Base-by-base conservation (phyloP, 768 basidiomycete genomes). In the Auricularia heimuer region DNA sequence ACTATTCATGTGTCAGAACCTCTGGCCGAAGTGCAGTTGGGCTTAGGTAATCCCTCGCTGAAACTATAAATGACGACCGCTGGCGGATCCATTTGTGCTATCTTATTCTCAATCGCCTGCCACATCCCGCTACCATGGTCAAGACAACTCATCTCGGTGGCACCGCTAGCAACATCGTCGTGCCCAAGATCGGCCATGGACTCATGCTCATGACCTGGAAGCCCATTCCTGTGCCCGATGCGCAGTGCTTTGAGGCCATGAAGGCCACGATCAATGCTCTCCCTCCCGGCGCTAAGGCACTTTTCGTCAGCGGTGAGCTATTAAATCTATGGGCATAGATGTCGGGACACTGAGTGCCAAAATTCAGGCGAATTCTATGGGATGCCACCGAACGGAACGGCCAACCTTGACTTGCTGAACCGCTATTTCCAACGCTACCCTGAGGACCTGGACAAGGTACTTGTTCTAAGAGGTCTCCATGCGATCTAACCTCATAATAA, bases 191-290 rank as follows among this genome's bases (percentile, higher is more conserved):
- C 21, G 56, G 56, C 6, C 56, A 60, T 18, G 56, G 56, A 29
- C 24, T 35, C 14, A 60, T 60, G 56, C 4, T 29, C 4, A 60
- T 60, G 56, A 60, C 56, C 21, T 82, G 80, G 85, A 80, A 69
- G 16, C 76, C 79, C 10, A 73, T 70, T 18, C 76, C 78, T 10
- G 73, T 80, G 39, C 74, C 83, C 1, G 86, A 89, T 64, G 85
- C 85, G 63, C 78, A 83, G 39, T 82, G 81, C 8, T 87, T 89
- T 66, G 82, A 80, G 24, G 76, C 84, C 1, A 86, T 89, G 75
- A 84, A 83, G 70, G 80, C 79, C 11, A 80, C 79, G 4, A 69
- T 83, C 65, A 76, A 79, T 44, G 72, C 75, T 0, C 69, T 81
- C 39, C 79, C 80, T 0, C 67, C 75, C 0, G 81, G 79, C 16